Conservation (phyloP, 2,329 filamentous ascomycete genomes). For the Pseudogymnoascus sp. region DNA sequence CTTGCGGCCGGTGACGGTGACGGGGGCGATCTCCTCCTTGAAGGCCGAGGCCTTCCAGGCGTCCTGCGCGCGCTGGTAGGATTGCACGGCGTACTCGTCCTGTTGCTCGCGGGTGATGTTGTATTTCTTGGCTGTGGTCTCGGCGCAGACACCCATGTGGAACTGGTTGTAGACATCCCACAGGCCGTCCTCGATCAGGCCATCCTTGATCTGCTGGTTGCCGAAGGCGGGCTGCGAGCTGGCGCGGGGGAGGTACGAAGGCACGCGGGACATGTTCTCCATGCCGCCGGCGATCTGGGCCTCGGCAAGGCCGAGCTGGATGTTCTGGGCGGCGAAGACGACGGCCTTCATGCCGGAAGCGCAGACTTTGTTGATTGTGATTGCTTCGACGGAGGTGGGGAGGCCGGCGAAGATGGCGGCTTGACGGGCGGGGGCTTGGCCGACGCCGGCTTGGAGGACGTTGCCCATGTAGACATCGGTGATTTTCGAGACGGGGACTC, state of each 20-base stretch:
- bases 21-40: conserved; percentile 81
- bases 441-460: conserved; percentile 74
- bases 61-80: conserved; percentile 81
- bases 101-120: conserved; percentile 75
- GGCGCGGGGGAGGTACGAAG: conserved; percentile 82
- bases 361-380: conserved; percentile 97
- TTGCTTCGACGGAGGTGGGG: conserved; percentile 71
- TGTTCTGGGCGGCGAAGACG: conserved; percentile 82
- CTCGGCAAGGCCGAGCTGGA: conserved; percentile 82
- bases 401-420: conserved; percentile 84
- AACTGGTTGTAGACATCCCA: conserved; percentile 96
- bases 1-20: conserved; percentile 77
- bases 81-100: conserved; percentile 82
- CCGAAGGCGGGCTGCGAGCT: conserved; percentile 79
- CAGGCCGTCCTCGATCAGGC: conserved; percentile 86
- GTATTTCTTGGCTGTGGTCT: conserved; percentile 87
- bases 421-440: conserved; percentile 88
- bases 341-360: conserved; percentile 92
- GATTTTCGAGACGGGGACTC: conserved; percentile 71
- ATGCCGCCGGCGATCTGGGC: conserved; percentile 91
- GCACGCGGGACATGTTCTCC: conserved; percentile 95
- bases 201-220: conserved; percentile 80
- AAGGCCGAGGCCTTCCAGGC: conserved; percentile 81
- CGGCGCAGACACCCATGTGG: conserved; percentile 96
- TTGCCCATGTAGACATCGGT: conserved; percentile 97